Evolutionary conservation across 306 rosid species (phyloP).

Genomic region (Vigna unguiculata): DNA sequence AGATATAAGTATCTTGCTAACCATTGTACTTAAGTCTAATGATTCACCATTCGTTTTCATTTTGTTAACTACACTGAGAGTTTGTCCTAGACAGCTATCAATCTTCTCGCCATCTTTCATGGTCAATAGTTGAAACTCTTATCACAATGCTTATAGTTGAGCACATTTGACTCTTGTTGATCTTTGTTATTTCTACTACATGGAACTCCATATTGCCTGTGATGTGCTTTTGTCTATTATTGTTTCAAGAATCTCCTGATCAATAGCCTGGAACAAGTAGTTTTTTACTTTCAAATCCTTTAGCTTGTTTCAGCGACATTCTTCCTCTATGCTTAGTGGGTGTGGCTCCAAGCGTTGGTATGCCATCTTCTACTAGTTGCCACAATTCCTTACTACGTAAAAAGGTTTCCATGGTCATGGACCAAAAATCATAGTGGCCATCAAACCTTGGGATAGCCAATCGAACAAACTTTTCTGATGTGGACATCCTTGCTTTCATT

Average conservation of each 20-base stretch:
- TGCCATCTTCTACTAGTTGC: not conserved
- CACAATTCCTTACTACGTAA: no score
- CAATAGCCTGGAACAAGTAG: no score
- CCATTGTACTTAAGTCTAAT: not conserved
- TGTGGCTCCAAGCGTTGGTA: not conserved
- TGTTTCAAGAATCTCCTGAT: not conserved
- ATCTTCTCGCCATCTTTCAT: slow-evolving; percentile 3
- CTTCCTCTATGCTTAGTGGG: not conserved
- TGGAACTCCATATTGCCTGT: not conserved
- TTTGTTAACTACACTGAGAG: not conserved
- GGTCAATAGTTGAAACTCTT: not conserved
- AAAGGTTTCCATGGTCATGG: not conserved
- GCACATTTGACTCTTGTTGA: not conserved
- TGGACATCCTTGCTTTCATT: not conserved
- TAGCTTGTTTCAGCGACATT: not conserved
- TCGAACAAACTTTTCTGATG: not conserved
- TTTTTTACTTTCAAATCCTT: slow-evolving; percentile 2
- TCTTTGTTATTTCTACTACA: not conserved
- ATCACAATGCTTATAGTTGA: not conserved
- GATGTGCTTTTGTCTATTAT: not conserved
- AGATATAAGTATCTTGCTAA: not conserved
- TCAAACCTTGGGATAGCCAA: no score
- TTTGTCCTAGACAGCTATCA: not conserved
- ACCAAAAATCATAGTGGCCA: no score
- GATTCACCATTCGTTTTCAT: not conserved